Percentiles rank a stretch among this genome's conserved stretches.
These are phyloP conservation scores for Salvia splendens DNA, from an alignment of 257 asterid species.

Conservation along the genomic window DNA sequence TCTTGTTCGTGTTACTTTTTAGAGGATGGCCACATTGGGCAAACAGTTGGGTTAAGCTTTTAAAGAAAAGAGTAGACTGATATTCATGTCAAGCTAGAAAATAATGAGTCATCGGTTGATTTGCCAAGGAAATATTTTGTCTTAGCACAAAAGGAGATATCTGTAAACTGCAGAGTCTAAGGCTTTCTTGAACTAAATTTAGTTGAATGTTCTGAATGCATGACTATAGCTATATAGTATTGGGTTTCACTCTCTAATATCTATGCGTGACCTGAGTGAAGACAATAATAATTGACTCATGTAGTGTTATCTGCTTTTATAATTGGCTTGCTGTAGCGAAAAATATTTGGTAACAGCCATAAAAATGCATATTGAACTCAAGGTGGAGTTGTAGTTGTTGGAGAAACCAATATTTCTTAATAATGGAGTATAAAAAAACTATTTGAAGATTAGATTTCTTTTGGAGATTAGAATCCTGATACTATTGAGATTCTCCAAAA, in stretches of 20 bases:
- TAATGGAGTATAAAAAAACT: not conserved
- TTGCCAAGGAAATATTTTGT: conserved; percentile 19
- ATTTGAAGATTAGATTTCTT: not conserved
- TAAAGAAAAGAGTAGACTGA: too few species aligned
- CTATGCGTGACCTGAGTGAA: conserved; percentile 10
- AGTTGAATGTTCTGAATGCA: conserved; percentile 9
- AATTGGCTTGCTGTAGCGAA: not conserved
- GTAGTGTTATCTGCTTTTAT: conserved; percentile 2
- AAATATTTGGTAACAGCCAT: too few species aligned
- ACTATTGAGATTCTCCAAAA: not conserved
- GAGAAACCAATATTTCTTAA: not conserved
- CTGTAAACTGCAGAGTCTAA: not conserved
- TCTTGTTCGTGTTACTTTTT: not conserved
- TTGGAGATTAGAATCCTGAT: conserved; percentile 6
- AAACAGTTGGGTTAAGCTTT: too few species aligned
- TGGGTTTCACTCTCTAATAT: not conserved
- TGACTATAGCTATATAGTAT: conserved; percentile 1
- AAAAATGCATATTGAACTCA: not conserved
- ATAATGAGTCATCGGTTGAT: not conserved
- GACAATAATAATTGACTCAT: not conserved
- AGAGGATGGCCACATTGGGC: not conserved
- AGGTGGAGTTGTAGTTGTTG: conserved; percentile 12
- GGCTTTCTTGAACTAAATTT: conserved; percentile 5
- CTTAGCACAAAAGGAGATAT: not conserved
- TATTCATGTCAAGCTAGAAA: too few species aligned